These are phyloP conservation scores for Pseudodiploospora longispora DNA, from an alignment of 2,329 filamentous ascomycete species.

Conservation along the genomic window DNA sequence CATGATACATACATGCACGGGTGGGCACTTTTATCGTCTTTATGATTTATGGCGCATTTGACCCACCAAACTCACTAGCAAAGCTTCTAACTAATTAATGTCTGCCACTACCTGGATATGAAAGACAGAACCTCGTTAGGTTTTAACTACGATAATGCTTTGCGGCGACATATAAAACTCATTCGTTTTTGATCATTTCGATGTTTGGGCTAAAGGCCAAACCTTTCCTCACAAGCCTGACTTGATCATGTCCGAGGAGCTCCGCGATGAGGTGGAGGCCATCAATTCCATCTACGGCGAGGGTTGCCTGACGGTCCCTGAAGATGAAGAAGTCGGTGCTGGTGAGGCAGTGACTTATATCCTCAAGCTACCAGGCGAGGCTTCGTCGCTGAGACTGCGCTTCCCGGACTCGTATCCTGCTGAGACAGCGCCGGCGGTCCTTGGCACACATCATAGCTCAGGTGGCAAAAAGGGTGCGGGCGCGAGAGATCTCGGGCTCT, in stretches of 20 bases:
- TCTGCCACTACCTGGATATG: no score
- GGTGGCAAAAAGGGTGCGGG: conserved; percentile 67
- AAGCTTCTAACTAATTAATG: no score
- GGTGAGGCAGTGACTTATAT: conserved; percentile 36
- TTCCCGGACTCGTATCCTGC: conserved; percentile 72
- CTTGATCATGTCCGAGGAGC: conserved; percentile 44
- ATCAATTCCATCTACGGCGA: conserved; percentile 80
- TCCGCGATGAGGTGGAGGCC: conserved; percentile 68
- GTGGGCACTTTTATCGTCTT: no score
- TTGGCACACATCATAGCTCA: conserved; percentile 75
- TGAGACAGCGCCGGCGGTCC: conserved; percentile 55
- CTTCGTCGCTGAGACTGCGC: conserved; percentile 50
- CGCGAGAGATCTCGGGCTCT: conserved; percentile 58
- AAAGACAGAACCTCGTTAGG: no score
- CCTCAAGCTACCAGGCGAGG: conserved; percentile 59
- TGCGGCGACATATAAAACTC: no score
- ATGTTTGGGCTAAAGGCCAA: no score
- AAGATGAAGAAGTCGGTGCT: conserved; percentile 18
- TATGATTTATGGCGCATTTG: not conserved
- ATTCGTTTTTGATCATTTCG: no score
- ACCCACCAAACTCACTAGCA: no score
- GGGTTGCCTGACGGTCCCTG: conserved; percentile 45
- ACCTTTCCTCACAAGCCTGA: no score
- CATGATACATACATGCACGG: no score
- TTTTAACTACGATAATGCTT: no score